Base-by-base conservation (phyloP, 148 eudicot species). In the Nepenthes mirabilis region DNA sequence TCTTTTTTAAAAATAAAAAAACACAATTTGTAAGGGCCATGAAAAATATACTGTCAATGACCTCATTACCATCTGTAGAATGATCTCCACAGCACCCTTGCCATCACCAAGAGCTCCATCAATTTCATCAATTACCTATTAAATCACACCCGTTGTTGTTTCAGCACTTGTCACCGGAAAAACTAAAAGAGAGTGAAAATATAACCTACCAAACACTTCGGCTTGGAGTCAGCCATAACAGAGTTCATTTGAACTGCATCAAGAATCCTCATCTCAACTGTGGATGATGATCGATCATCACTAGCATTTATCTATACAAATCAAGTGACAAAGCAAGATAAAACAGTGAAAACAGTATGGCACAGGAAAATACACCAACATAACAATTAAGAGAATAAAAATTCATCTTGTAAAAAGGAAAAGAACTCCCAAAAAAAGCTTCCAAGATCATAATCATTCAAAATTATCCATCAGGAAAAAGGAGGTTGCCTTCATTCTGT, bases 51-150 rank as follows among this genome's bases (percentile, higher is more conserved):
- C 11, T 13, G 55, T 6, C 23, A 52, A 52, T 8, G 4, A 40
- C 49, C 58, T 5, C 6, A 33, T 69, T 76, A 93, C 99, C 96
- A 93, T 84, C 63, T 86, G 84, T 49, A 89, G 74, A 70, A 93
- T 79, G 62, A 93, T 77, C 62, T 93, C 99, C 35, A 93, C 91
- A 43, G 91, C 99, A 66, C 99, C 99, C 73, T 89, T 93, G 11
- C 99, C 99, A 65, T 89, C 99, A 74, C 91, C 91, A 58, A 93
- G 96, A 62, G 96, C 96, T 68, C 99, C 99, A 74, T 93, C 99
- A 63, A 93, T 93, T 72, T 93, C 99, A 84, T 93, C 99, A 77
- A 93, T 86, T 50, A 93, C 82, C 99, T 93, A 74, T 56, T 59
- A 33, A 62, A 23, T 54, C 45, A 64, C 11, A 54, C 50, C 2